Percentiles rank a stretch among this genome's conserved stretches.
phyloP scores from a whole-genome alignment of 768 basidiomycete species.

The Chiua virens region DNA sequence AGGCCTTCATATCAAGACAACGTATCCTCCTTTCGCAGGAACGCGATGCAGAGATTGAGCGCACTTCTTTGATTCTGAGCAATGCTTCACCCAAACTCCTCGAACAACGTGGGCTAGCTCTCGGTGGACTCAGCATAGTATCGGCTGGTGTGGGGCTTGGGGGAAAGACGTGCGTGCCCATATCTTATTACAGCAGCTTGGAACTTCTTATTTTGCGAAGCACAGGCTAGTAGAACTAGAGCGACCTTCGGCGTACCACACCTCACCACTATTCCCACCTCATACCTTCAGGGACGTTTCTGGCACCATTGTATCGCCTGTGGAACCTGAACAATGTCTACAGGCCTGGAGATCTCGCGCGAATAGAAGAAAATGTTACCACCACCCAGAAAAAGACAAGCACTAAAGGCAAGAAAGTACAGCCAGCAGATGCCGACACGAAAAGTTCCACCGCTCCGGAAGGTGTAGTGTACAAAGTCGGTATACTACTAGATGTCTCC shows the following conservation, averaged over 20 bases:
- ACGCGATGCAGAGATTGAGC: conserved; percentile 80
- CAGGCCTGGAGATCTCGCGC: conserved; percentile 87
- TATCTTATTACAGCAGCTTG: not conserved
- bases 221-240: conserved; percentile 83
- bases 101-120: conserved; percentile 84
- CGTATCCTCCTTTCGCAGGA: conserved; percentile 66
- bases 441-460: conserved; percentile 49
- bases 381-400: conserved; percentile 41
- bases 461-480: conserved; percentile 86
- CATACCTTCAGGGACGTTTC: conserved; percentile 73
- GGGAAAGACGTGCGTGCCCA: conserved; percentile 73
- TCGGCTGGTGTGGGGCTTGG: conserved; percentile 84
- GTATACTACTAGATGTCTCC: not conserved
- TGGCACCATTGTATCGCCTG: not conserved
- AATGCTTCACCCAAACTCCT: conserved; percentile 82
- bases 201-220: conserved; percentile 33
- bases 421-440: conserved; percentile 32
- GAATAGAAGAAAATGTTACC: conserved; percentile 72
- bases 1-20: conserved; percentile 67
- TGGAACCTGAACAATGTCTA: conserved; percentile 6
- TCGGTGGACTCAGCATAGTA: conserved; percentile 70
- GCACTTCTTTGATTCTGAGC: conserved; percentile 73
- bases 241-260: conserved; percentile 77
- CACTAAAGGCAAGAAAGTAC: conserved; percentile 46
- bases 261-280: conserved; percentile 70